phyloP scores from a whole-genome alignment of 495 filamentous ascomycete genomes.

The Penicillium dipodomyicola region DNA sequence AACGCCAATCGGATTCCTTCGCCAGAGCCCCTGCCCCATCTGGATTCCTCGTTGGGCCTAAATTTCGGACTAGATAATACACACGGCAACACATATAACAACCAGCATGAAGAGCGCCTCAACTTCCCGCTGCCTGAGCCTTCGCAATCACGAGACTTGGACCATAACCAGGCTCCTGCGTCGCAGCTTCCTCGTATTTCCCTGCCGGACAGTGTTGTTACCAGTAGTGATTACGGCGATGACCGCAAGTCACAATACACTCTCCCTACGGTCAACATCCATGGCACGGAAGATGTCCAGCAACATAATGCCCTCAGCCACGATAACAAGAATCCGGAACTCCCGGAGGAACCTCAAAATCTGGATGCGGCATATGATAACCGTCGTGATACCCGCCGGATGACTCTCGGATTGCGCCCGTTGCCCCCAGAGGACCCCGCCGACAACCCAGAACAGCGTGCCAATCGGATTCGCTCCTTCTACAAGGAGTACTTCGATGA shows the following conservation, averaged over 20 bases:
- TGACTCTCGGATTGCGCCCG: conserved; percentile 90
- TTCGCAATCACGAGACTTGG: conserved; percentile 10
- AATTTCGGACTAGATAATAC: conserved; percentile 23
- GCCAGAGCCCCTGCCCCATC: conserved; percentile 18
- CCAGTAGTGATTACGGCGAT: conserved; percentile 61
- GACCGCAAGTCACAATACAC: conserved; percentile 51
- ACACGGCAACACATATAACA: conserved; percentile 6
- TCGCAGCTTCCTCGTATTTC: conserved; percentile 41
- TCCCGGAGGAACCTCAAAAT: conserved; percentile 30
- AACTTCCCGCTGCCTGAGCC: conserved; percentile 32
- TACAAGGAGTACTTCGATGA: conserved; percentile 99
- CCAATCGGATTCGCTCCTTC: conserved; percentile 95
- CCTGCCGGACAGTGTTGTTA: conserved; percentile 48
- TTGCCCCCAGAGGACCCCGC: conserved; percentile 83
- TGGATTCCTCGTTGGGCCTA: conserved; percentile 15
- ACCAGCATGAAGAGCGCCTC: conserved; percentile 23
- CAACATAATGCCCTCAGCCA: conserved; percentile 13
- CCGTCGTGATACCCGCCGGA: conserved; percentile 63
- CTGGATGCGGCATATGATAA: conserved; percentile 27
- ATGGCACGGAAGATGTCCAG: conserved; percentile 26
- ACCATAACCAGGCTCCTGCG: conserved; percentile 21
- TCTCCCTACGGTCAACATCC: conserved; percentile 34
- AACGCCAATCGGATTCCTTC: conserved; percentile 32
- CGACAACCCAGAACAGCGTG: conserved; percentile 87
- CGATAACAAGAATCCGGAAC: conserved; percentile 15